A percentile compares a stretch with the other conserved stretches of the same genome.
Conservation (phyloP, 805 yeast species). For the Lipomyces sp. region DNA sequence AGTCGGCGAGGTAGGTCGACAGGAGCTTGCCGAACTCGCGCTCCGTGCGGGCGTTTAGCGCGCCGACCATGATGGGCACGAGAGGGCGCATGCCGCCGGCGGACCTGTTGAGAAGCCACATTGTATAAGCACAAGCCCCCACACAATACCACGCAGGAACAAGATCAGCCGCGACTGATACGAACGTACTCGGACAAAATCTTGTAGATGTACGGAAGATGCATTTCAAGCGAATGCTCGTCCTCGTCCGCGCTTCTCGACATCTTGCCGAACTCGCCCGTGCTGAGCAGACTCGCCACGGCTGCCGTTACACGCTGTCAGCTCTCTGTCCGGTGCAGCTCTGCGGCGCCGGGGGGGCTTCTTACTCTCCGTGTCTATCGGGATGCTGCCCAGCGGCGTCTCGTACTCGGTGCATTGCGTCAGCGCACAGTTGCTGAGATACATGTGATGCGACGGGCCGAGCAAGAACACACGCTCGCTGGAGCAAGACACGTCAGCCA, state of each 20-base stretch:
- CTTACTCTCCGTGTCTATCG: slow-evolving; percentile 55
- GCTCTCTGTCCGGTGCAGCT: too few species aligned
- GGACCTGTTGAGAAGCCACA: too few species aligned
- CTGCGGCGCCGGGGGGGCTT: too few species aligned
- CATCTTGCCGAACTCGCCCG: slow-evolving; percentile 55
- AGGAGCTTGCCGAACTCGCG: slow-evolving; percentile 48
- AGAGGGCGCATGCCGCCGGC: slow-evolving; percentile 38
- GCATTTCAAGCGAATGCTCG: slow-evolving; percentile 96
- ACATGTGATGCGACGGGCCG: slow-evolving; percentile 93
- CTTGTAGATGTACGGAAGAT: slow-evolving; percentile 68
- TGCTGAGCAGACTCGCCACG: slow-evolving; percentile 33
- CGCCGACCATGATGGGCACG: slow-evolving; percentile 79
- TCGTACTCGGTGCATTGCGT: slow-evolving; percentile 55
- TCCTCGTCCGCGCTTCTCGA: slow-evolving; percentile 60
- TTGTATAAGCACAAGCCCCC: too few species aligned
- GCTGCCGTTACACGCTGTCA: slow-evolving; percentile 6
- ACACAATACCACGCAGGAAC: background rate
- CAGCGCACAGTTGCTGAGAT: slow-evolving; percentile 59
- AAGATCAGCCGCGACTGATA: background rate
- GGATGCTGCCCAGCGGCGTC: slow-evolving; percentile 79
- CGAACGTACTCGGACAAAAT: slow-evolving; percentile 39
- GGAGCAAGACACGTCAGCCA: background rate
- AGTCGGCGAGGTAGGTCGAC: slow-evolving; percentile 52
- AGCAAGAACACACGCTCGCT: slow-evolving; percentile 63
- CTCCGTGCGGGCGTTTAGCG: slow-evolving; percentile 48